These are phyloP conservation scores for Hirsutella rhossiliensis DNA, from an alignment of 2,329 filamentous ascomycete genomes.

Conservation along the genomic window DNA sequence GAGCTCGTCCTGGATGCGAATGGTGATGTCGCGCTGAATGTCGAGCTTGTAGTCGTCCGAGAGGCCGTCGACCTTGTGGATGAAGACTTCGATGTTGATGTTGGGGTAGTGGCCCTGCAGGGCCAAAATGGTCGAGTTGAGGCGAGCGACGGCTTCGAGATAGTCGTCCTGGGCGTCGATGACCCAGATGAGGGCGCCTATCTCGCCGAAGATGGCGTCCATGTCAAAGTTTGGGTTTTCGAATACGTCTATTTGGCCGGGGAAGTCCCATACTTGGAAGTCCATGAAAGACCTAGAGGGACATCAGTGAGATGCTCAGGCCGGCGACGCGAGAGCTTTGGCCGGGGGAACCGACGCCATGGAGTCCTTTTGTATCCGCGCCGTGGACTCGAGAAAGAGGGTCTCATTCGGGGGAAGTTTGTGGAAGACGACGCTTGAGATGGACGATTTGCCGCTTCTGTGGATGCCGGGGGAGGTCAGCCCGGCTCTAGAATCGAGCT, in stretches of 20 bases:
- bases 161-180: slow-evolving; percentile 99
- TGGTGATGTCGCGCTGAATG: slow-evolving; percentile 91
- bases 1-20: slow-evolving; percentile 91
- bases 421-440: slow-evolving; percentile 97
- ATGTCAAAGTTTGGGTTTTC: slow-evolving; percentile 83
- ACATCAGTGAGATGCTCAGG: background rate
- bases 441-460: slow-evolving; percentile 96
- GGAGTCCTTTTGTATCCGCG: slow-evolving; percentile 84
- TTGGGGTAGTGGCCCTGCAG: slow-evolving; percentile 81
- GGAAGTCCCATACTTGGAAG: slow-evolving; percentile 97
- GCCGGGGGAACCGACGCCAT: slow-evolving; percentile 59
- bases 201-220: slow-evolving; percentile 86
- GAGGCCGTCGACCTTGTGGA: slow-evolving; percentile 97
- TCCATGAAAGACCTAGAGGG: slow-evolving; percentile 84
- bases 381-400: slow-evolving; percentile 88
- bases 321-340: background rate
- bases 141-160: slow-evolving; percentile 73
- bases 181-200: slow-evolving; percentile 94
- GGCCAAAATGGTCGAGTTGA: slow-evolving; percentile 82
- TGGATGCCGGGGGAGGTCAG: background rate
- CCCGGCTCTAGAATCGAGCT: background rate
- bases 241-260: slow-evolving; percentile 82
- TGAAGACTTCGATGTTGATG: slow-evolving; percentile 96
- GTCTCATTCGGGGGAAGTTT: slow-evolving; percentile 95
- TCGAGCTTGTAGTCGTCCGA: slow-evolving; percentile 95